Conservation (phyloP, 345 rosid species). For the Brassica cretica region DNA sequence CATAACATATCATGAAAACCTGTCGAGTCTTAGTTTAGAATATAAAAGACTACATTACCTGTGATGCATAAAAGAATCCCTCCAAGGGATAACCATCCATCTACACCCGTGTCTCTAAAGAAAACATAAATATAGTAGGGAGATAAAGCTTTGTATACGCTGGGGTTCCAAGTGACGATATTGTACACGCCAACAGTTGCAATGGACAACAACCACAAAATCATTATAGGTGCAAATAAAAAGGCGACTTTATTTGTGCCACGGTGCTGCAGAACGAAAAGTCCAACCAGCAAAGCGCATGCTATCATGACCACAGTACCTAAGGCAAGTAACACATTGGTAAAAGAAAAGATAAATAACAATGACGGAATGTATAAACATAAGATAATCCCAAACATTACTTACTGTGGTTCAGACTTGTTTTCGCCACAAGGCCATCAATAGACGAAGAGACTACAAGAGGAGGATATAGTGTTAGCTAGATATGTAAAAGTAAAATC, state of each 20-base stretch:
- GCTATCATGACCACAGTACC: slow-evolving; percentile 74
- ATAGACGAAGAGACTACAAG: slow-evolving; percentile 79
- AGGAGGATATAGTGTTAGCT: slow-evolving; percentile 20
- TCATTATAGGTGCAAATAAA: slow-evolving; percentile 73
- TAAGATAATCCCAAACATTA: slow-evolving; percentile 20
- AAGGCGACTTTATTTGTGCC: slow-evolving; percentile 77
- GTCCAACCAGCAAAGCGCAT: slow-evolving; percentile 69
- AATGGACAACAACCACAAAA: slow-evolving; percentile 70
- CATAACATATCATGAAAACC: neutral
- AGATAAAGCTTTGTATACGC: slow-evolving; percentile 72
- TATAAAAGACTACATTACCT: slow-evolving; percentile 47
- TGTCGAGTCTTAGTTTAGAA: neutral
- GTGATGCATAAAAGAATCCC: slow-evolving; percentile 79
- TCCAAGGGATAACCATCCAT: slow-evolving; percentile 87
- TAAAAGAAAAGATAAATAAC: slow-evolving; percentile 1
- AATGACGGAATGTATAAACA: neutral
- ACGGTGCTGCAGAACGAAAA: slow-evolving; percentile 84
- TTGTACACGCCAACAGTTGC: slow-evolving; percentile 74
- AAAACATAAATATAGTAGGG: slow-evolving; percentile 70
- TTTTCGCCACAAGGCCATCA: slow-evolving; percentile 62
- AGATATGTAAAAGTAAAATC: slow-evolving; percentile 9
- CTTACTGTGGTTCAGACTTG: slow-evolving; percentile 63
- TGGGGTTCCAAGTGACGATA: slow-evolving; percentile 79
- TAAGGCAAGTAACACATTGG: slow-evolving; percentile 38
- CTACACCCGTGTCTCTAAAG: slow-evolving; percentile 67